Conservation (phyloP, 768 basidiomycete genomes). For the Tephrocybe sp. region DNA sequence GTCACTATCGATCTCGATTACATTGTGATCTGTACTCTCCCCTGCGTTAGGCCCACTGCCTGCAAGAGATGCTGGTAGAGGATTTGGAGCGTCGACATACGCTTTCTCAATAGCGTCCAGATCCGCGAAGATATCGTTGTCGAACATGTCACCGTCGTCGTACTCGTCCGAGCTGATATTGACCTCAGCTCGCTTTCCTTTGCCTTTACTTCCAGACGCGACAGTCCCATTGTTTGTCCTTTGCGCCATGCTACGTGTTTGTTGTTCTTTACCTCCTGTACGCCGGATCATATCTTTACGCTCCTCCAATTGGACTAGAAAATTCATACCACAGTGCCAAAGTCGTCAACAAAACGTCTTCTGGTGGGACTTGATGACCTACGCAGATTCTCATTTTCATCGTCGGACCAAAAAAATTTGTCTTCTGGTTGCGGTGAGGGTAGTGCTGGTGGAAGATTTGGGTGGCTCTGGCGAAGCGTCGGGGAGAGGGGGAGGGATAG, state of each 20-base stretch:
- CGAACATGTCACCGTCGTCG: slow-evolving; percentile 22
- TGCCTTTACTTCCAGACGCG: background rate
- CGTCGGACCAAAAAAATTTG: slow-evolving; percentile 18
- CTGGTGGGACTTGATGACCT: slow-evolving; percentile 6
- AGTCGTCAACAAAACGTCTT: slow-evolving; percentile 3
- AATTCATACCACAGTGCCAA: slow-evolving; percentile 5
- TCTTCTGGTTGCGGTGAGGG: slow-evolving; percentile 13
- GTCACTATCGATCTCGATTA: slow-evolving; percentile 47
- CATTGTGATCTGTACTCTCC: slow-evolving; percentile 17
- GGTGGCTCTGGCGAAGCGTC: slow-evolving; percentile 12
- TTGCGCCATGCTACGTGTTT: background rate
- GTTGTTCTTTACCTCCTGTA: background rate
- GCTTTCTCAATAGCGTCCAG: slow-evolving; percentile 28
- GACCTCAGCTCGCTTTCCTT: slow-evolving; percentile 1
- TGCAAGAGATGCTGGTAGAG: slow-evolving; percentile 4
- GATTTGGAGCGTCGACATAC: background rate
- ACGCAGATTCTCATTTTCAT: slow-evolving; percentile 8
- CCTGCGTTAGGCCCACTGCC: slow-evolving; percentile 3
- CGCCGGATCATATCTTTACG: background rate
- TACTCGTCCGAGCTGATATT: slow-evolving; percentile 18
- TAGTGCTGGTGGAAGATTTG: slow-evolving; percentile 6
- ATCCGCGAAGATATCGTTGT: slow-evolving; percentile 28
- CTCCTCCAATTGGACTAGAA: slow-evolving; percentile 4
- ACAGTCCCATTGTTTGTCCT: background rate
- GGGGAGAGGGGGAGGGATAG: slow-evolving; percentile 19